These are phyloP conservation scores for Neurospora sp. DNA, from an alignment of 495 filamentous ascomycete genomes.

Conservation along the genomic window DNA sequence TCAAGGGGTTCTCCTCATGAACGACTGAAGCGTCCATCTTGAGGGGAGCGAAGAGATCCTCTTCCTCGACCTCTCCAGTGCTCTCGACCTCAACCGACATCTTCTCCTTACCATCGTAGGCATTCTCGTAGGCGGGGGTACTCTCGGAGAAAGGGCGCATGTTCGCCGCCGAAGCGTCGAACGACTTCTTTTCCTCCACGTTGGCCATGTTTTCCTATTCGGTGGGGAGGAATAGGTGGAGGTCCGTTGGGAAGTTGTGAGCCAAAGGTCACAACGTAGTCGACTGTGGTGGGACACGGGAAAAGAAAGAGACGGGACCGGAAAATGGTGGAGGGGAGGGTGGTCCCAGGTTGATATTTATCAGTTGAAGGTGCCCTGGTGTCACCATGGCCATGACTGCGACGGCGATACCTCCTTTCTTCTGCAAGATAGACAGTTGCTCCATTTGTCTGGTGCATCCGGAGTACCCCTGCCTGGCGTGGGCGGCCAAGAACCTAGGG, in stretches of 20 bases:
- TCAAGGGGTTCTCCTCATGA: constrained; percentile 41
- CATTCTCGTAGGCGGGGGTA: constrained; percentile 13
- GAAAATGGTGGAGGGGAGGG: background rate
- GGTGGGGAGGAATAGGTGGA: background rate
- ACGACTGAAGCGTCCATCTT: constrained; percentile 32
- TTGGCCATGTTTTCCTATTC: constrained; percentile 12
- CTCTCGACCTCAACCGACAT: constrained; percentile 8
- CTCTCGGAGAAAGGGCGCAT: constrained; percentile 20
- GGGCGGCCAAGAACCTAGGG: background rate
- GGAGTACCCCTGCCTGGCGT: background rate
- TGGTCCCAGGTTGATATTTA: background rate
- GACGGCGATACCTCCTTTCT: background rate
- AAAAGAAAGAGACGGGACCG: background rate
- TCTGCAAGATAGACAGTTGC: background rate
- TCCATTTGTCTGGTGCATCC: background rate
- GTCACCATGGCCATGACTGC: background rate
- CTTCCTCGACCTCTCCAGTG: constrained; percentile 19
- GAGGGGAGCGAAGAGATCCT: constrained; percentile 38
- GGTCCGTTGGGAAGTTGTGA: background rate
- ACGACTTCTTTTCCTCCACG: constrained; percentile 11
- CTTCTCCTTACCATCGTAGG: constrained; percentile 13
- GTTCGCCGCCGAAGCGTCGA: constrained; percentile 6
- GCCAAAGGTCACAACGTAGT: background rate
- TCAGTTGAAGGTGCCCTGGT: background rate
- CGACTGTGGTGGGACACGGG: background rate